Percentiles rank a stretch among this genome's conserved stretches.
Conservation (phyloP, 176 grass and related monocot species). For the Raddia guianensis region DNA sequence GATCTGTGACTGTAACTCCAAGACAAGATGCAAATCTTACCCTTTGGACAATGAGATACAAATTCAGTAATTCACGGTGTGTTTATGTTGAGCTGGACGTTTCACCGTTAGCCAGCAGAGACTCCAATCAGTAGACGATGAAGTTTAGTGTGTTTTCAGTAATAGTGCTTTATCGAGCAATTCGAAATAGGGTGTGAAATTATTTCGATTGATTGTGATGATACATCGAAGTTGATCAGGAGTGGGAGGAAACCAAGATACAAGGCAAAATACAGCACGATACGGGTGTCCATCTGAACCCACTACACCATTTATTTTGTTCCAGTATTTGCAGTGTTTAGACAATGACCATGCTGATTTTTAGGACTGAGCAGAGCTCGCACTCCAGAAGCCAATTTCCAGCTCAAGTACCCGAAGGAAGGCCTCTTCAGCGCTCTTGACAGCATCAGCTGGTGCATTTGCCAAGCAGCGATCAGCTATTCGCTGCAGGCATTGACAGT, state of each 20-base stretch:
- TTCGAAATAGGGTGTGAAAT: neutral
- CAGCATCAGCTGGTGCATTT: conserved; percentile 49
- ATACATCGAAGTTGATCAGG: neutral
- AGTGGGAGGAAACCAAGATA: conserved; percentile 1
- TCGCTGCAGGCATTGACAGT: conserved; percentile 71
- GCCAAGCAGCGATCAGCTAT: conserved; percentile 68
- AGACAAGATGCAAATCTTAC: neutral
- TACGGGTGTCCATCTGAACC: neutral
- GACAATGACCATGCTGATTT: neutral
- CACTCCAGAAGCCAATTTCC: conserved; percentile 90
- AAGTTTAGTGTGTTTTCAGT: no score
- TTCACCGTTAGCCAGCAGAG: neutral
- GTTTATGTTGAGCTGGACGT: neutral
- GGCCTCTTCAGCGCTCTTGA: conserved; percentile 63
- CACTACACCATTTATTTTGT: conserved; percentile 25
- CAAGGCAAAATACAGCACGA: neutral
- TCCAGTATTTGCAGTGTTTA: neutral
- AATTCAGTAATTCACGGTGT: neutral
- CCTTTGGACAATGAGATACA: neutral
- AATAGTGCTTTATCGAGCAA: neutral
- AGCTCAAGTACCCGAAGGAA: conserved; percentile 69
- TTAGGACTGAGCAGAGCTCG: conserved; percentile 55
- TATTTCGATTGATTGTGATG: neutral
- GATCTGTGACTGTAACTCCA: conserved; percentile 16
- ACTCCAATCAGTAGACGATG: neutral